A percentile compares a stretch with the other conserved stretches of the same genome.
Evolutionary conservation across 1,284 basidiomycete genomes (phyloP).

Genomic region (Ustilago tritici): DNA sequence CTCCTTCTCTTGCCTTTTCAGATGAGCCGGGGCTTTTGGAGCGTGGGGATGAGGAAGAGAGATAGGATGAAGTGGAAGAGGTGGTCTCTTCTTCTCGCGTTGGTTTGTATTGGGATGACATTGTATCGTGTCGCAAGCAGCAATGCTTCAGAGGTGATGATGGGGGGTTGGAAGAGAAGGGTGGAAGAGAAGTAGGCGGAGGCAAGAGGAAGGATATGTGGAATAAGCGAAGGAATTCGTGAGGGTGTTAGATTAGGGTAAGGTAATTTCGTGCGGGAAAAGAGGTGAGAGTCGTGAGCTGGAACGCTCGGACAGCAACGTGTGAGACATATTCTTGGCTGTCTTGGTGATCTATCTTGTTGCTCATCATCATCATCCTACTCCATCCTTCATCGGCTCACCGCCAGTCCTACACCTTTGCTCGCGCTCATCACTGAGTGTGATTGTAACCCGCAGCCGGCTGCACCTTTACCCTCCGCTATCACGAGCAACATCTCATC

Average conservation of each 20-base stretch:
- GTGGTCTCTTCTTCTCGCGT: conserved; percentile 19
- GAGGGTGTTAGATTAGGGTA: background rate
- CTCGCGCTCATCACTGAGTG: background rate
- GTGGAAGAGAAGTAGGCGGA: background rate
- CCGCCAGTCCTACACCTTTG: background rate
- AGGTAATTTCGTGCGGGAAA: conserved; percentile 18
- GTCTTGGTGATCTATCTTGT: background rate
- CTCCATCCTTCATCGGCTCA: background rate
- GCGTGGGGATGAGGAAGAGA: conserved; percentile 34
- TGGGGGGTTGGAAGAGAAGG: background rate
- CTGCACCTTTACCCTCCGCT: background rate
- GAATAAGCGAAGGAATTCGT: background rate
- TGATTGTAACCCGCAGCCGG: background rate
- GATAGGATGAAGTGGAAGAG: conserved; percentile 21
- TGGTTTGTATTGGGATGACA: conserved; percentile 36
- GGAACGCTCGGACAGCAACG: conserved; percentile 11
- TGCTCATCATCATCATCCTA: background rate
- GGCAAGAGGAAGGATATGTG: background rate
- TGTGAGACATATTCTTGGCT: background rate
- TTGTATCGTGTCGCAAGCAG: conserved; percentile 1
- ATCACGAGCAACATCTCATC: background rate
- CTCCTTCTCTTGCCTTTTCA: background rate
- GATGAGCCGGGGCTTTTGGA: no score
- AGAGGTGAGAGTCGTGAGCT: conserved; percentile 12
- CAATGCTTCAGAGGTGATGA: background rate